Evolutionary conservation across 768 basidiomycete species (phyloP), one percentile per base, ranked within the genome.

Genomic region (Boletus rex-veris): DNA sequence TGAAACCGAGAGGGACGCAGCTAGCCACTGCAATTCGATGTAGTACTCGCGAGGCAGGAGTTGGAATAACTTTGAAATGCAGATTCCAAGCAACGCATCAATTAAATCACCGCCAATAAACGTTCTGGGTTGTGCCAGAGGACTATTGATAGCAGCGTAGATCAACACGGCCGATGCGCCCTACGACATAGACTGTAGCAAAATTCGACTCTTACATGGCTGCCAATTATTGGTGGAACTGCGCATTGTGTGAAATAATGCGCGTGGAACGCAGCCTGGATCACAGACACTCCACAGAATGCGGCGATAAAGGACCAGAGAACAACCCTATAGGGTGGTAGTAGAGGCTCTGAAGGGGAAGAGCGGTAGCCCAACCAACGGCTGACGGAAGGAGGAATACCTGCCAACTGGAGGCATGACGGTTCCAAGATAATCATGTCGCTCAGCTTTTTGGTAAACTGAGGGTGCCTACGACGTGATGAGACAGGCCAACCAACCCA

Each of bases 121-220:
- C 2, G 76, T 66, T 15, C 80, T 74, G 14, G 81, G 81, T 65
- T 83, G 81, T 0, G 79, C 77, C 37, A 83, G 62, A 7, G 80
- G 80, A 5, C 73, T 70, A 19, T 83, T 80, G 45, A 83, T 73
- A 3, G 76, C 73, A 16, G 79, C 81, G 53, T 81, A 83, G 30
- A 80, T 74, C 41, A 84, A 71, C 9, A 82, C 77, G 7, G 82
- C 81, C 11, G 78, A 77, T 21, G 80, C 80, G 19, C 78, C 81
- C 82, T 83, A 60, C 24, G 18, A 12, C 6, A 18, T 14, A 40
- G 9, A 1, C 12, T 28, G 37, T 15, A 42, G 15, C 14, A 33
- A 19, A 48, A 37, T n/a, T 14, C 46, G 40, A 55, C 18, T 18
- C 61, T 61, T 53, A 64, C 65, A 62, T 49, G 54, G 41, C 57